Evolutionary conservation across 495 filamentous ascomycete genomes (phyloP).

Genomic region (Trichoderma orchidacearum): DNA sequence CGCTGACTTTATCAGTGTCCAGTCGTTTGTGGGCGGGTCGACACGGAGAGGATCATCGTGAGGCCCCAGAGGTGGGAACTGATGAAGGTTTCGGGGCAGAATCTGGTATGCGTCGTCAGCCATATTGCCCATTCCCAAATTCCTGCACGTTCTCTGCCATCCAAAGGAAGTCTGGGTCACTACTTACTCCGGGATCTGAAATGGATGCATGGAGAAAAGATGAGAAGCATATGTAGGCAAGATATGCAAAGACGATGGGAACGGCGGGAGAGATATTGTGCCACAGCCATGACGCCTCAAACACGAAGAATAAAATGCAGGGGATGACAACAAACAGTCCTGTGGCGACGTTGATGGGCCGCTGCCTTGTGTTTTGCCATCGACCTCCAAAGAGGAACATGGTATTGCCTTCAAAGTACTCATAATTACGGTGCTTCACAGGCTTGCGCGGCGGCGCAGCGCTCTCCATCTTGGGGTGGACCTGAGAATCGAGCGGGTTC

Average conservation of each 20-base stretch:
- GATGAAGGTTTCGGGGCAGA: conserved; percentile 65
- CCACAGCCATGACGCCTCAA: conserved; percentile 86
- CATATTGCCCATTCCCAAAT: background rate
- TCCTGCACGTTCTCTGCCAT: background rate
- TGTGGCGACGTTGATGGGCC: conserved; percentile 86
- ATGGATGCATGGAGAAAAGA: conserved; percentile 87
- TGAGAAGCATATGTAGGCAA: conserved; percentile 79
- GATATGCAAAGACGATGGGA: conserved; percentile 78
- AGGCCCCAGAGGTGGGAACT: conserved; percentile 38
- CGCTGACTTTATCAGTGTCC: conserved; percentile 75
- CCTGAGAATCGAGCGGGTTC: conserved; percentile 16
- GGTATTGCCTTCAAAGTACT: conserved; percentile 89
- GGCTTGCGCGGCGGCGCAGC: conserved; percentile 11
- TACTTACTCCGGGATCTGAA: conserved; percentile 80
- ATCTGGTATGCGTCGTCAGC: conserved; percentile 38
- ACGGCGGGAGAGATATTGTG: conserved; percentile 81
- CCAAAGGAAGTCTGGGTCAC: background rate
- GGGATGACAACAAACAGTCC: conserved; percentile 67
- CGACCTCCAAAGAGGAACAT: conserved; percentile 77
- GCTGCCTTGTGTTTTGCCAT: conserved; percentile 73
- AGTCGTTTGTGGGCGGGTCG: conserved; percentile 76
- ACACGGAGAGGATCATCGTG: conserved; percentile 65
- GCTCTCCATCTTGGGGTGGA: conserved; percentile 9
- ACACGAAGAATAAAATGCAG: conserved; percentile 66
- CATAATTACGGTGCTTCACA: conserved; percentile 51